Base-by-base conservation (phyloP, 257 asterid genomes). In the Solanum neorickii region DNA sequence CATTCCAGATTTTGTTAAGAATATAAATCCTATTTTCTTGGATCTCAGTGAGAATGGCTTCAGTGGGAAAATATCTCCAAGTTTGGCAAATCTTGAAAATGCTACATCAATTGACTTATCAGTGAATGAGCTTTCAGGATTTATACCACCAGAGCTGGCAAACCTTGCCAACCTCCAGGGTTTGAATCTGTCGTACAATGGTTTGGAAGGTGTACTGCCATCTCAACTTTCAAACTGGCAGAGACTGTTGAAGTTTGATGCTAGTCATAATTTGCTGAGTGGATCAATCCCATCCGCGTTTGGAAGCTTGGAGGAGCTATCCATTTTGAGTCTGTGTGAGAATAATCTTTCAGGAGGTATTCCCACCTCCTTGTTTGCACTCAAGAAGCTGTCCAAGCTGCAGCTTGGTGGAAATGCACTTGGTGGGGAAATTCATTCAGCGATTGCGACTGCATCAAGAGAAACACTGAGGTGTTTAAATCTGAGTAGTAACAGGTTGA, bases 341-440 rank as follows among this genome's bases (percentile, higher is more conserved):
- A 96, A 96, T 85, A 74, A 39, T 68, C 90, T 96, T 21, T 60
- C 66, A 44, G 98, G 98, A 65, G 93, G 91, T 46, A 84, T 94
- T 75, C 94, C 96, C 0, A 29, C 88, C 13, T 88, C 90, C 46
- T 76, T 94, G 82, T 96, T 96, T 87, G 91, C 89, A 86, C 93
- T 94, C 20, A 90, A 88, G 69, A 92, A 90, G 92, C 96, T 96
- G 59, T 92, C 91, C 0, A 66, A 47, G 83, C 83, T 94, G 89
- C 96, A 92, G 86, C 96, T 96, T 7, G 97, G 97, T 88, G 98
- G 90, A 80, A 96, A 96, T 89, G 88, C 35, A 56, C 88, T 95
- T 46, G 94, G 92, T 60, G 96, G 98, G 86, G 49, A 76, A 70
- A 90, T 95, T 77, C 94, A 94, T 23, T 90, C 90, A 69, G 84